Conservation (phyloP, 2,329 filamentous ascomycete genomes). For the Colletotrichum sublineola region DNA sequence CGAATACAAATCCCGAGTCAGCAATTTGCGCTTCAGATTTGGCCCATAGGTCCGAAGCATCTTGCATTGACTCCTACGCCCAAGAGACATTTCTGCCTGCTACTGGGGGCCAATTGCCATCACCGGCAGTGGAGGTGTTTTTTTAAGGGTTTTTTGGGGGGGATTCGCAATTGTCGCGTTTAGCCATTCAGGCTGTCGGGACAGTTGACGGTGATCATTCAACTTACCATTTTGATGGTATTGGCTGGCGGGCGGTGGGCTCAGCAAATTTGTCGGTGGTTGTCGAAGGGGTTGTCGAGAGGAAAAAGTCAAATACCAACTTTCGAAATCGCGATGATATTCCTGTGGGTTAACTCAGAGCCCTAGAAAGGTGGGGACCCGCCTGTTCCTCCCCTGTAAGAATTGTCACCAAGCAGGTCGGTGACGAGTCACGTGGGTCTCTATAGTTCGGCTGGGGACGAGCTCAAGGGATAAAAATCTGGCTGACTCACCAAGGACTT, state of each 20-base stretch:
- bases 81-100: slow-evolving; percentile 59
- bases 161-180: slow-evolving; percentile 12
- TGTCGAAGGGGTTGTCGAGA: slow-evolving; percentile 50
- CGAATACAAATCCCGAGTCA: slow-evolving; percentile 80
- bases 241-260: slow-evolving; percentile 51
- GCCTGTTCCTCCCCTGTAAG: slow-evolving; percentile 29
- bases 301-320: slow-evolving; percentile 10
- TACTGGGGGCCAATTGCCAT: slow-evolving; percentile 45
- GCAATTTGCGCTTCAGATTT: slow-evolving; percentile 99
- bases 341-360: slow-evolving; percentile 56
- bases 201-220: slow-evolving; percentile 45
- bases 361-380: slow-evolving; percentile 52
- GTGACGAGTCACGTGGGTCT: slow-evolving; percentile 55
- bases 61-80: slow-evolving; percentile 86
- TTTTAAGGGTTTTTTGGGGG: background rate
- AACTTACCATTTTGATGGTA: slow-evolving; percentile 79
- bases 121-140: slow-evolving; percentile 49
- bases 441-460: slow-evolving; percentile 30
- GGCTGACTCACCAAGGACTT: slow-evolving; percentile 1
- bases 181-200: slow-evolving; percentile 7
- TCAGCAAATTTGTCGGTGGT: slow-evolving; percentile 42
- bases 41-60: slow-evolving; percentile 87
- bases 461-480: background rate
- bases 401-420: slow-evolving; percentile 48
- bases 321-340: slow-evolving; percentile 44